Evolutionary conservation across 345 rosid genomes (phyloP).

Genomic region (Eucalyptus camaldulensis): DNA sequence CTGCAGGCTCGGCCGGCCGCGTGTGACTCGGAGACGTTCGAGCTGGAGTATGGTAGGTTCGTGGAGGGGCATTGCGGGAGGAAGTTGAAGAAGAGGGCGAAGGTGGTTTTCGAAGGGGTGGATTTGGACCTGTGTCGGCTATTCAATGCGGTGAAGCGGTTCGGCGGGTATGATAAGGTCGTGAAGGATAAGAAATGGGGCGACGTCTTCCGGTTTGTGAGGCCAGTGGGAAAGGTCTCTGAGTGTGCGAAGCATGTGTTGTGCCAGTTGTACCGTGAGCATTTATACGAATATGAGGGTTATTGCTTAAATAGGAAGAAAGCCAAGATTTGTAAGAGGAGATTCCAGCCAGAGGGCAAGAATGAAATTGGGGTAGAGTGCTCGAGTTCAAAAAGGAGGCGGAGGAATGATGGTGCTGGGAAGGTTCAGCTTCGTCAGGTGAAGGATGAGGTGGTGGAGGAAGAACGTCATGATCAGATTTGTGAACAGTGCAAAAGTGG

Average conservation of each 20-base stretch:
- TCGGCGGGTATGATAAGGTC: slow-evolving; percentile 76
- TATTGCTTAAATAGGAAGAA: slow-evolving; percentile 30
- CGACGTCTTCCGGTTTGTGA: slow-evolving; percentile 67
- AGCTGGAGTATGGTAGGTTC: slow-evolving; percentile 78
- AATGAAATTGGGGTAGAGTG: slow-evolving; percentile 8
- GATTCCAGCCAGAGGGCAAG: slow-evolving; percentile 13
- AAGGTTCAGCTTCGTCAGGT: slow-evolving; percentile 13
- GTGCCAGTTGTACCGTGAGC: slow-evolving; percentile 68
- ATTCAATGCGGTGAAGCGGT: slow-evolving; percentile 88
- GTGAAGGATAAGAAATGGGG: slow-evolving; percentile 73
- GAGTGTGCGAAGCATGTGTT: slow-evolving; percentile 90
- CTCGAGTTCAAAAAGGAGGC: slow-evolving; percentile 40
- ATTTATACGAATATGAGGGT: slow-evolving; percentile 69
- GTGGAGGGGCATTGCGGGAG: slow-evolving; percentile 56
- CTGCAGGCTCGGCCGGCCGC: slow-evolving; percentile 88
- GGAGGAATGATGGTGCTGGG: slow-evolving; percentile 18
- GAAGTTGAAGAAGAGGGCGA: slow-evolving; percentile 64
- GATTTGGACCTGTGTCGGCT: slow-evolving; percentile 86
- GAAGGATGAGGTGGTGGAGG: slow-evolving; percentile 11
- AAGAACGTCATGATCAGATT: slow-evolving; percentile 54
- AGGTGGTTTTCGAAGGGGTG: slow-evolving; percentile 65
- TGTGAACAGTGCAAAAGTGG: slow-evolving; percentile 87
- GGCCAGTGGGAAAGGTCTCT: slow-evolving; percentile 46
- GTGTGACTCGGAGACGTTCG: slow-evolving; percentile 74
- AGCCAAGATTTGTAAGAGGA: slow-evolving; percentile 45